These are phyloP conservation scores for Botryotinia calthae DNA, from an alignment of 2,329 filamentous ascomycete genomes.

Conservation along the genomic window DNA sequence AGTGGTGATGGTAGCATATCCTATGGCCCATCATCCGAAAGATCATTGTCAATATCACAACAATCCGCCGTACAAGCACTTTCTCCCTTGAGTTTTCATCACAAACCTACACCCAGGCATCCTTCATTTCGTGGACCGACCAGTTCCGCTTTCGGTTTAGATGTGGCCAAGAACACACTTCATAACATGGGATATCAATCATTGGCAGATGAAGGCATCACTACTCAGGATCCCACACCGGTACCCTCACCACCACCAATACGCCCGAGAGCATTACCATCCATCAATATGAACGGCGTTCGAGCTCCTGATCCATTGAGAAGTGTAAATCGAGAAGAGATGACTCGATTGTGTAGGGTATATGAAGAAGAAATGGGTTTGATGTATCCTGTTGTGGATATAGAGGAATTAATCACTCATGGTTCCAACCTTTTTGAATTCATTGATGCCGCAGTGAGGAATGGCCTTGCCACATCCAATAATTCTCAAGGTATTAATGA, in stretches of 20 bases:
- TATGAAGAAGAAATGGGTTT: constrained; percentile 89
- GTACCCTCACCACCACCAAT: constrained; percentile 33
- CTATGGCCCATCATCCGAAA: constrained; percentile 28
- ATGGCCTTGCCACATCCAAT: constrained; percentile 54
- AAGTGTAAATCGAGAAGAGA: constrained; percentile 74
- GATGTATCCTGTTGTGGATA: constrained; percentile 85
- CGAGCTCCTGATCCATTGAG: constrained; percentile 75
- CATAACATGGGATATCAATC: constrained; percentile 84
- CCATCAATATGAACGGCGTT: constrained; percentile 32
- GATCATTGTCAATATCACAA: constrained; percentile 34
- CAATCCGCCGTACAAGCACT: constrained; percentile 25
- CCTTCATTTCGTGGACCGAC: constrained; percentile 80
- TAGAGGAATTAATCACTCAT: constrained; percentile 68
- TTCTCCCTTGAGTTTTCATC: constrained; percentile 28
- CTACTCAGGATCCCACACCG: constrained; percentile 52
- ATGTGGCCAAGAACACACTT: constrained; percentile 81
- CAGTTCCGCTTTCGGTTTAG: constrained; percentile 79
- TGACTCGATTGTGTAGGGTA: constrained; percentile 71
- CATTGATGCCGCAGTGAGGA: constrained; percentile 63
- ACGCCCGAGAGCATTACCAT: constrained; percentile 26
- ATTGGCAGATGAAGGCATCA: constrained; percentile 61
- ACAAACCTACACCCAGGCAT: constrained; percentile 36
- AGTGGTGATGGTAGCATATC: constrained; percentile 1
- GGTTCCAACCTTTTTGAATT: constrained; percentile 68
- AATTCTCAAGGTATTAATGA: constrained; percentile 50